These are phyloP conservation scores for Exophiala sp. DNA, from an alignment of 2,329 filamentous ascomycete genomes.

Conservation along the genomic window DNA sequence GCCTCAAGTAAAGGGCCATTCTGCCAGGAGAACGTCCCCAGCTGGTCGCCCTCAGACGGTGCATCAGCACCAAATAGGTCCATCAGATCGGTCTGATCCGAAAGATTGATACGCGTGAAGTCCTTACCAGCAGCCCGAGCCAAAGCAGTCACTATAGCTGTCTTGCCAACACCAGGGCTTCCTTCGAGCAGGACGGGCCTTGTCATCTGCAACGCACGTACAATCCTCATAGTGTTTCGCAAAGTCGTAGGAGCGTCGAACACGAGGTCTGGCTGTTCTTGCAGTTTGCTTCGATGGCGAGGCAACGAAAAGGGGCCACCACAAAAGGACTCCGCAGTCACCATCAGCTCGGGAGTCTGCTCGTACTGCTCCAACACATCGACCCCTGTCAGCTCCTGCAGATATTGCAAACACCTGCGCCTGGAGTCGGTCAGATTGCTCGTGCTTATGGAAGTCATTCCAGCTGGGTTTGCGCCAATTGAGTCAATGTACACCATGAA, in stretches of 20 bases:
- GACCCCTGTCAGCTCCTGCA: slow-evolving; percentile 62
- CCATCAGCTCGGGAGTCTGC: slow-evolving; percentile 56
- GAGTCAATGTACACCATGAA: slow-evolving; percentile 95
- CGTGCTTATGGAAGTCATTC: slow-evolving; percentile 69
- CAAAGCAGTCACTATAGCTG: slow-evolving; percentile 82
- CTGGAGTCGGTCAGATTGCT: slow-evolving; percentile 69
- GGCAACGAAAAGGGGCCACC: slow-evolving; percentile 73
- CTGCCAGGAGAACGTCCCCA: slow-evolving; percentile 89
- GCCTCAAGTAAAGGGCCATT: slow-evolving; percentile 93
- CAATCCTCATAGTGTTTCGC: slow-evolving; percentile 83
- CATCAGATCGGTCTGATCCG: slow-evolving; percentile 96
- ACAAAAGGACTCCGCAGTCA: slow-evolving; percentile 51
- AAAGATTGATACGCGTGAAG: slow-evolving; percentile 91
- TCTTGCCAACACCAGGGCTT: slow-evolving; percentile 97
- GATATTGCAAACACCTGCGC: slow-evolving; percentile 66
- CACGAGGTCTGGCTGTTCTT: slow-evolving; percentile 62
- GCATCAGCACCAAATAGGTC: slow-evolving; percentile 97
- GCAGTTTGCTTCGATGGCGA: slow-evolving; percentile 34
- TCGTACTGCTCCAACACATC: slow-evolving; percentile 67
- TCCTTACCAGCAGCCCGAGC: slow-evolving; percentile 75
- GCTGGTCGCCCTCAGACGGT: slow-evolving; percentile 85
- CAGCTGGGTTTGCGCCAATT: slow-evolving; percentile 89
- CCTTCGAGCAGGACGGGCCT: slow-evolving; percentile 95
- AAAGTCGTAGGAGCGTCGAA: slow-evolving; percentile 87
- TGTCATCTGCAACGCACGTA: slow-evolving; percentile 79